A percentile compares a stretch with the other conserved stretches of the same genome.
Conservation (phyloP, 148 eudicot species). For the Mesembryanthemum crystallinum region DNA sequence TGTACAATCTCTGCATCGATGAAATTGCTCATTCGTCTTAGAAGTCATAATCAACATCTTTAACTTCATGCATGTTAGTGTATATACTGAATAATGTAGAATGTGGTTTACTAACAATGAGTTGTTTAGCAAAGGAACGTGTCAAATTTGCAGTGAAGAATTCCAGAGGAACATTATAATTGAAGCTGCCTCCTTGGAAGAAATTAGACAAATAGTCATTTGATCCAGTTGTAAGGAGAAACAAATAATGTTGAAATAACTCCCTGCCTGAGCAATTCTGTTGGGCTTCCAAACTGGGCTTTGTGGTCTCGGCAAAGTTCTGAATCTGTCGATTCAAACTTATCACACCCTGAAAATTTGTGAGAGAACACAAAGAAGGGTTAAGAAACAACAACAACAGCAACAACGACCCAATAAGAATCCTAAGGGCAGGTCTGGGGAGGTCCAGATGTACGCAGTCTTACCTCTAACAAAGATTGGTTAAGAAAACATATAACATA, state of each 20-base stretch:
- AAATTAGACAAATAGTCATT: conserved; percentile 15
- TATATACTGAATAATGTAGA: neutral
- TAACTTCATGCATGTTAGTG: too few relatives aligned
- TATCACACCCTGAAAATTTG: neutral
- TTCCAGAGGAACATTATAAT: neutral
- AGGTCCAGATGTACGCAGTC: too few relatives aligned
- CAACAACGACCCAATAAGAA: too few relatives aligned
- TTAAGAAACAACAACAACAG: too few relatives aligned
- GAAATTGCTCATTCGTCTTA: neutral
- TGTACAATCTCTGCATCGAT: conserved; percentile 19
- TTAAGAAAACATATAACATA: neutral
- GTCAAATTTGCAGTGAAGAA: conserved; percentile 19
- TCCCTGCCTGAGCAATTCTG: conserved; percentile 8
- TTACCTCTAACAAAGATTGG: neutral
- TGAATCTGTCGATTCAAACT: conserved; percentile 17
- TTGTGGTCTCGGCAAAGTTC: conserved; percentile 8
- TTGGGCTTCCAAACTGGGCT: conserved; percentile 12
- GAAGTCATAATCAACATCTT: too few relatives aligned
- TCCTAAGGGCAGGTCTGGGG: too few relatives aligned
- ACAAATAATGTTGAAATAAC: conserved; percentile 22
- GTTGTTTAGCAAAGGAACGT: conserved; percentile 7
- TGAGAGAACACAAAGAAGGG: neutral
- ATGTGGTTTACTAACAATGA: conserved; percentile 16
- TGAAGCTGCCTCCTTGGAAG: conserved; percentile 12
- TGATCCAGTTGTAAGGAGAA: conserved; percentile 28